These are phyloP conservation scores for Mycosphaerelloides madeirae DNA, from an alignment of 2,329 filamentous ascomycete species.

Conservation along the genomic window DNA sequence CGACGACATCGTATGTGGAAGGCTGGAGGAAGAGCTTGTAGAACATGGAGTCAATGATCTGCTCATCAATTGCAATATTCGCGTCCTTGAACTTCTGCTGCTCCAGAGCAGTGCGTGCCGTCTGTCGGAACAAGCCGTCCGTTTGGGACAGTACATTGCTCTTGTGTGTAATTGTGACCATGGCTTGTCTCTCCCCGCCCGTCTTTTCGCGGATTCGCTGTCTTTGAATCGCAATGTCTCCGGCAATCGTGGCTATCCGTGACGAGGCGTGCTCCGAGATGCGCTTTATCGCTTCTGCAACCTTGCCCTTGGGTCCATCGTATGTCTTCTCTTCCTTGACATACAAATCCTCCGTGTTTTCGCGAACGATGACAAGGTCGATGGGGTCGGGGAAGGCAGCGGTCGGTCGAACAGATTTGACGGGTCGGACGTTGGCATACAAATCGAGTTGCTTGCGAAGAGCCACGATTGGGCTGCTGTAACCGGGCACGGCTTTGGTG, in stretches of 20 bases:
- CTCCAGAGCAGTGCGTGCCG: slow-evolving; percentile 68
- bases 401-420: slow-evolving; percentile 70
- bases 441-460: slow-evolving; percentile 92
- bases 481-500: slow-evolving; percentile 82
- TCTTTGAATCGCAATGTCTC: slow-evolving; percentile 84
- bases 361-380: slow-evolving; percentile 95
- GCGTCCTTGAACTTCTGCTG: slow-evolving; percentile 60
- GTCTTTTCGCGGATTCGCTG: slow-evolving; percentile 68
- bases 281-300: slow-evolving; percentile 96
- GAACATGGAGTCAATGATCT: slow-evolving; percentile 99
- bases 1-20: slow-evolving; percentile 92
- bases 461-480: slow-evolving; percentile 93
- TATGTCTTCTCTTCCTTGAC: slow-evolving; percentile 93
- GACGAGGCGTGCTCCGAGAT: slow-evolving; percentile 80
- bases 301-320: slow-evolving; percentile 67
- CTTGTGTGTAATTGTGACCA: slow-evolving; percentile 98
- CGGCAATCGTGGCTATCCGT: slow-evolving; percentile 88
- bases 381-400: slow-evolving; percentile 57
- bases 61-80: slow-evolving; percentile 68
- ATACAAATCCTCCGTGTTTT: slow-evolving; percentile 98
- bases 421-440: slow-evolving; percentile 95
- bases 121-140: slow-evolving; percentile 87
- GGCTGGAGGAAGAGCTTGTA: slow-evolving; percentile 99
- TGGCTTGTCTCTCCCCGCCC: slow-evolving; percentile 57
- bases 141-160: slow-evolving; percentile 95